Evolutionary conservation across 192 early-diverging fungal genomes (phyloP).

Genomic region (Podila epicladia): DNA sequence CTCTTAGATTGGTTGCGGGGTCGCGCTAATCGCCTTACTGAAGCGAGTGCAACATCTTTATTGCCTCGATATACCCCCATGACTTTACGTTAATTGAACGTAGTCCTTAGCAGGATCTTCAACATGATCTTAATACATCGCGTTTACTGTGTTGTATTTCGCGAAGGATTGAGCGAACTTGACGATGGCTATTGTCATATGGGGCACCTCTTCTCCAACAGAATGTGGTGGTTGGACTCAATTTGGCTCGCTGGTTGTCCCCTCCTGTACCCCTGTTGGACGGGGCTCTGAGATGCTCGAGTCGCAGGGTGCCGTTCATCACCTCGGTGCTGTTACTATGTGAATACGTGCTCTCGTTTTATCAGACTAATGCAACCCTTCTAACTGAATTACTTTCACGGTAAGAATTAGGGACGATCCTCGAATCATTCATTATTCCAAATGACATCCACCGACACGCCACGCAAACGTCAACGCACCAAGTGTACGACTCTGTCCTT

Average conservation of each 20-base stretch:
- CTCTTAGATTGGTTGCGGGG: constrained; percentile 11
- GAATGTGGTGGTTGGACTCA: constrained; percentile 16
- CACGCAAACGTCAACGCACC: no score
- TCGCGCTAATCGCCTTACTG: constrained; percentile 25
- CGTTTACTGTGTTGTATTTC: not conserved
- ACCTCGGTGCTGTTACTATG: not conserved
- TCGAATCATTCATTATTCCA: no score
- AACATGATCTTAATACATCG: constrained; percentile 10
- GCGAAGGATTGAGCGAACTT: constrained; percentile 6
- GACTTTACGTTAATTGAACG: constrained; percentile 6
- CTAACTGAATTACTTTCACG: no score
- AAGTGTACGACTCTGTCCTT: no score
- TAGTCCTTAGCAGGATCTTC: constrained; percentile 10
- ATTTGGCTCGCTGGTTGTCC: constrained; percentile 18
- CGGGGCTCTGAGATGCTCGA: constrained; percentile 18
- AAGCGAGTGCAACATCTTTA: constrained; percentile 2
- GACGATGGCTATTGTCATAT: not conserved
- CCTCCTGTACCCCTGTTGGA: constrained; percentile 13
- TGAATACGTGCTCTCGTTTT: no score
- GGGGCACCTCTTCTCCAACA: constrained; percentile 14
- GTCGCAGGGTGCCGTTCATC: constrained; percentile 13
- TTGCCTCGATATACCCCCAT: constrained; percentile 18
- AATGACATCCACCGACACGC: no score
- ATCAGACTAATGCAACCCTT: no score
- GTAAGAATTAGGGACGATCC: no score